phyloP scores from a whole-genome alignment of 371 early-diverging fungal genomes.

The Syncephalastrum monosporum region DNA sequence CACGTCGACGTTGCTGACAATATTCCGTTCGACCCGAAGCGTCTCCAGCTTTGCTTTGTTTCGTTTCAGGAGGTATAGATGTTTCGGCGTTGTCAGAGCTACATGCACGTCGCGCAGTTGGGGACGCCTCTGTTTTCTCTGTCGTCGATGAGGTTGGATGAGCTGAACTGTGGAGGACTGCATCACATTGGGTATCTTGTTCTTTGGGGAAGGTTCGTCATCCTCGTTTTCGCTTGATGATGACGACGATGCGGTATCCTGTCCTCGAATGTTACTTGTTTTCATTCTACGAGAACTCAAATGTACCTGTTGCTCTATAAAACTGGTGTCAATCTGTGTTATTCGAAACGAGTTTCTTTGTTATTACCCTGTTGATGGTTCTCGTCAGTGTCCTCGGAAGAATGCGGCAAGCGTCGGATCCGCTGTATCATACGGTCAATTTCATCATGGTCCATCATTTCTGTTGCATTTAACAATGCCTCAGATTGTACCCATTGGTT shows the following conservation, averaged over 20 bases:
- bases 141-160: background rate
- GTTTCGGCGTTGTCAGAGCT: constrained; percentile 34
- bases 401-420: too few relatives aligned
- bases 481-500: too few relatives aligned
- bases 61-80: constrained; percentile 25
- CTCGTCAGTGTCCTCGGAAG: too few relatives aligned
- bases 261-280: too few relatives aligned
- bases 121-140: constrained; percentile 10
- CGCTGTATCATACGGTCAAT: too few relatives aligned
- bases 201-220: background rate
- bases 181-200: constrained; percentile 9
- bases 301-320: too few relatives aligned
- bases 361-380: background rate
- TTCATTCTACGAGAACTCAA: too few relatives aligned
- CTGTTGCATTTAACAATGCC: too few relatives aligned
- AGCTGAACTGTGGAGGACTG: background rate
- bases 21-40: constrained; percentile 22
- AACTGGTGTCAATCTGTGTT: too few relatives aligned
- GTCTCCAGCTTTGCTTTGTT: constrained; percentile 24
- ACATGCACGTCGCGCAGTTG: constrained; percentile 17
- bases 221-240: constrained; percentile 1
- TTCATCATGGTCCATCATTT: too few relatives aligned
- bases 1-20: constrained; percentile 30
- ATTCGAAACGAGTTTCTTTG: too few relatives aligned
- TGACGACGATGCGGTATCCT: background rate